Base-by-base conservation (phyloP, 2,329 filamentous ascomycete genomes). In the Zarea fungicola region DNA sequence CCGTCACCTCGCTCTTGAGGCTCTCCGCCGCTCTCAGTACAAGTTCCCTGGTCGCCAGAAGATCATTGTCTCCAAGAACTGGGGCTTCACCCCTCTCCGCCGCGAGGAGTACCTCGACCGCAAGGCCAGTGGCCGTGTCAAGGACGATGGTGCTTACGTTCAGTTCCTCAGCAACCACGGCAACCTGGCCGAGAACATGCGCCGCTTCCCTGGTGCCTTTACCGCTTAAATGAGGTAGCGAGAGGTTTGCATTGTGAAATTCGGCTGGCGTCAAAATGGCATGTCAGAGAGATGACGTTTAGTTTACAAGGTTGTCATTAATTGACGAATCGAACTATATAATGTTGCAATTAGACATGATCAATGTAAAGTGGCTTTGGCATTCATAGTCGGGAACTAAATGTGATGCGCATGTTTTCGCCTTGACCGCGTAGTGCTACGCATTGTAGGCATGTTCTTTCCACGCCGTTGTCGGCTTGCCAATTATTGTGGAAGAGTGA, bases 21-120 rank as follows among this genome's bases (percentile, higher is more conserved):
- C 93, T 70, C 89, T 99, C 73, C 92, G 95, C 73, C 90, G 93
- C 74, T 95, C 90, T 61, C 93, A 96, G 86, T 96, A 97, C 89
- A 99, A 97, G 87, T 99, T 99, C 89, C 93, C 93, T 62, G 93
- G 93, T 75, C 92, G 93, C 78, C 93, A 99, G 84, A 99, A 99
- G 90, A 97, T 99, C 80, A 96, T 99, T 69, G 86, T 97, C 78
- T 95, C 88, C 82, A 99, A 97, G 90, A 99, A 99, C 85, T 99
- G 93, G 93, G 93, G 93, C 64, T 99, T 99, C 88, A 99, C 93
- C 57, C 91, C 91, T 70, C 89, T 99, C 66, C 87, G 89, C 68
- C 91, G 93, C 65, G 93, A 97, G 64, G 93, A 99, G 75, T 99
- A 97, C 80, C 80, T 95, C 70, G 83, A 90, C 75, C 88, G 92